These are phyloP conservation scores for Microstegium vimineum DNA, from an alignment of 176 grass and related monocot genomes.

Conservation along the genomic window DNA sequence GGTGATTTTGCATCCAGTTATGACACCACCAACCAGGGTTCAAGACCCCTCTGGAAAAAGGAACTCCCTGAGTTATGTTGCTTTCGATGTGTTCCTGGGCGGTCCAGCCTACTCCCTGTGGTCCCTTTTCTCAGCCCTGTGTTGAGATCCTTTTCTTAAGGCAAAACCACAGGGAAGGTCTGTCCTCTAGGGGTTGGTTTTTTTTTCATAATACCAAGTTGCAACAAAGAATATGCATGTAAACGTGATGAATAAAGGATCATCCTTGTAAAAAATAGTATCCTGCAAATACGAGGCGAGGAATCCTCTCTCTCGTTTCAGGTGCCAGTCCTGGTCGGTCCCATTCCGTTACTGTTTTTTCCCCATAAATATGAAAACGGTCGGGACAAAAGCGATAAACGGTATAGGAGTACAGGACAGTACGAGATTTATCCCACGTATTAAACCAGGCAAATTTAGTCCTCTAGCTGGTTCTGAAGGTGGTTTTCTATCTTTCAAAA, in stretches of 20 bases:
- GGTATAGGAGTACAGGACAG: not conserved
- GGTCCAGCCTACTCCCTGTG: too few species aligned
- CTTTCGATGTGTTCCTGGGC: not conserved
- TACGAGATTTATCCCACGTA: not conserved
- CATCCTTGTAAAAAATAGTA: not conserved
- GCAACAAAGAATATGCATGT: not conserved
- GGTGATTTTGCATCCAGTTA: not conserved
- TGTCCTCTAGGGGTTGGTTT: not conserved
- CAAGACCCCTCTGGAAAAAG: not conserved
- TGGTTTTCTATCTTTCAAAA: not conserved
- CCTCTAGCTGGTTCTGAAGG: not conserved
- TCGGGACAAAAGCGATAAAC: not conserved
- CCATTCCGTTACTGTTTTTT: not conserved
- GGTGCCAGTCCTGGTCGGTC: not conserved
- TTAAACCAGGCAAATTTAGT: not conserved
- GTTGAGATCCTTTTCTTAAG: not conserved
- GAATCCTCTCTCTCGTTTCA: not conserved
- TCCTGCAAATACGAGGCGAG: not conserved
- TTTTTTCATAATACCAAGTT: not conserved
- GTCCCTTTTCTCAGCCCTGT: not conserved
- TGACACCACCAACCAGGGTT: not conserved
- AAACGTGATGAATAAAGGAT: not conserved
- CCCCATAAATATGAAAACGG: not conserved
- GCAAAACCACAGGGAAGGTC: not conserved
- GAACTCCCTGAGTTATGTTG: not conserved